Evolutionary conservation across 768 basidiomycete genomes (phyloP).

Genomic region (Sistotremastrum niveocremeum): DNA sequence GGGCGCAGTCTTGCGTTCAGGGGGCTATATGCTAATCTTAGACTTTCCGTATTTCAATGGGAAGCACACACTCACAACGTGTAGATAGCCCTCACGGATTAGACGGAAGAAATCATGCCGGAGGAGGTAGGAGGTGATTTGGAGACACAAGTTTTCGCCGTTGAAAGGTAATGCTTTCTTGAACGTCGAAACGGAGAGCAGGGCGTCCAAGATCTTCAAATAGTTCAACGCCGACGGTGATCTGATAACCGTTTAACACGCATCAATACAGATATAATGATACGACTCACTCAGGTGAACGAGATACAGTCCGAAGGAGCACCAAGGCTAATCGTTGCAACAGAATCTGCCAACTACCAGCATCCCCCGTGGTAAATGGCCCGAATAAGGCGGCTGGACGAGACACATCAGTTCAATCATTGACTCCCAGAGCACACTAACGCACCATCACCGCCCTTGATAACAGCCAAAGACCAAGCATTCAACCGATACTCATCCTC

Average conservation of each 20-base stretch:
- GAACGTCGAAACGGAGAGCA: slow-evolving; percentile 22
- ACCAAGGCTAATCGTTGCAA: slow-evolving; percentile 34
- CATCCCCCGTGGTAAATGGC: slow-evolving; percentile 23
- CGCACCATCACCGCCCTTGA: slow-evolving; percentile 16
- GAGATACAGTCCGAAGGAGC: slow-evolving; percentile 39
- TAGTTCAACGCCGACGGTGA: slow-evolving; percentile 32
- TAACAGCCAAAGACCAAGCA: slow-evolving; percentile 30
- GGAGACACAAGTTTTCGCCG: slow-evolving; percentile 11
- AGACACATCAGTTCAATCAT: slow-evolving; percentile 5
- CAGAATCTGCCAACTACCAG: slow-evolving; percentile 47
- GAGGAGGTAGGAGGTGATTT: slow-evolving; percentile 23
- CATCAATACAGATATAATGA: not conserved
- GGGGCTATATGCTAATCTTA: slow-evolving; percentile 26
- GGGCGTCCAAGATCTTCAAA: slow-evolving; percentile 34
- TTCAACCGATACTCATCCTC: slow-evolving; percentile 33
- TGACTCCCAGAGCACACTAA: slow-evolving; percentile 9
- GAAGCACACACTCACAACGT: slow-evolving; percentile 32
- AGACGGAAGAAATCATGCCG: slow-evolving; percentile 31
- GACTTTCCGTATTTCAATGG: not conserved
- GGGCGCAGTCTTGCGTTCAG: slow-evolving; percentile 42
- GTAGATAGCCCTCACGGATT: slow-evolving; percentile 15
- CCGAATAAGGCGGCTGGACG: slow-evolving; percentile 27
- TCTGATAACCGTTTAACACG: slow-evolving; percentile 21
- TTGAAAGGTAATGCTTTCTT: slow-evolving; percentile 11
- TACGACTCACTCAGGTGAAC: slow-evolving; percentile 32